Evolutionary conservation across 805 yeast genomes (phyloP), one percentile per base, ranked within the genome.

Genomic region (Zygosaccharomyces kombuchaensis): DNA sequence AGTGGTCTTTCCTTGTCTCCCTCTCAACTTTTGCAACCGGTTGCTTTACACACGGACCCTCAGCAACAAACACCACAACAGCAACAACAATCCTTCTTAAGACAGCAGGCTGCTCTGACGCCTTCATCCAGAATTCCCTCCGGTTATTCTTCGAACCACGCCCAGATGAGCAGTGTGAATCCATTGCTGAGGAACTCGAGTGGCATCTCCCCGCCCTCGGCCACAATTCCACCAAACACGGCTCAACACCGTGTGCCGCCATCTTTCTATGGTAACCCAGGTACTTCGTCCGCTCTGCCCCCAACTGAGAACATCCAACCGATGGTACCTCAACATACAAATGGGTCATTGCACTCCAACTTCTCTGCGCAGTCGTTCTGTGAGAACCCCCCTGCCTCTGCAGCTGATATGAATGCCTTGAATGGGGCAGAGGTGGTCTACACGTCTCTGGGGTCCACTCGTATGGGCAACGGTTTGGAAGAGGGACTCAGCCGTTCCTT

Each of bases 101-200:
- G 66, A 50, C 63, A 55, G 41, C 66, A 58, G 36, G 54, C 60
- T 31, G 43, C 63, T 13, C 48, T 56, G 14, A 55, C 66, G 2
- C 64, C 65, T 26, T 58, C 65, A 19, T 60, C 67, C 14, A 55
- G 68, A 48, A 61, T 64, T 30, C 68, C 68, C 13, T 63, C 68
- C 2, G 68, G 68, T 35, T 64, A 62, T 43, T 50, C 58, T n/a
- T 54, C 63, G 2, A 57, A 55, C 27, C 54, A 57, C 44, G 47
- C 51, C n/a, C 54, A 51, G 31, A 41, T 59, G 40, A 60, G 51
- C 34, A 44, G 53, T 23, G 45, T 53, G 22, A 65, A 65, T 41
- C 67, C 69, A 4, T 46, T 66, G 44, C 40, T 66, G 42, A 62
- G 70, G 53, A 62, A 58, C 34, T 13, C 34, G 6, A 52, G 58